Conservation (phyloP, 2,329 filamentous ascomycete genomes). For the Pyricularia pennisetigena region DNA sequence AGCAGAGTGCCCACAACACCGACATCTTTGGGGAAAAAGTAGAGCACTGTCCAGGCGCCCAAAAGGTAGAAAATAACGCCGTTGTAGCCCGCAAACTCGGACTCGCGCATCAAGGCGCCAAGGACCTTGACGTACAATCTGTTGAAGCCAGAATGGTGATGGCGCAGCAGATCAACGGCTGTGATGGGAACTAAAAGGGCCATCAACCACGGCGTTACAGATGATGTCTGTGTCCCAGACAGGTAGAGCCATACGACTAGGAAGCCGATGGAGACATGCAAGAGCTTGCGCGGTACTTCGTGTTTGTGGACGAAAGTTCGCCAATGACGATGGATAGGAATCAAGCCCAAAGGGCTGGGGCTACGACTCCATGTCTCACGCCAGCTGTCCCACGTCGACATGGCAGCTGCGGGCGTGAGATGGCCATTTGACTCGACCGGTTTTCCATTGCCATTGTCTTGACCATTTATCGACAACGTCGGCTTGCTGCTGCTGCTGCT, state of each 20-base stretch:
- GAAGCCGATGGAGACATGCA: conserved; percentile 96
- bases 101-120: conserved; percentile 93
- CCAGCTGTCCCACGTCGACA: conserved; percentile 58
- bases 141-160: conserved; percentile 74
- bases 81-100: conserved; percentile 88
- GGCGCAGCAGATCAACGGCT: conserved; percentile 70
- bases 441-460: conserved; percentile 11
- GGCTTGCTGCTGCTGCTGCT: background rate
- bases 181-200: conserved; percentile 75
- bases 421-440: conserved; percentile 47
- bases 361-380: conserved; percentile 73
- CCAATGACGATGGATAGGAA: conserved; percentile 91
- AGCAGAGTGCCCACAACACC: conserved; percentile 82
- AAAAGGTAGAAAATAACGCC: conserved; percentile 95
- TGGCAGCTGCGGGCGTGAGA: conserved; percentile 54
- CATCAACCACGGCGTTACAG: conserved; percentile 80
- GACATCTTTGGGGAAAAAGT: conserved; percentile 87
- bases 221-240: conserved; percentile 62
- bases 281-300: conserved; percentile 85
- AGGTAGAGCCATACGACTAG: conserved; percentile 80
- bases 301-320: conserved; percentile 89
- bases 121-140: conserved; percentile 74
- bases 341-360: conserved; percentile 85
- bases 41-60: conserved; percentile 77
- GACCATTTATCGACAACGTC: conserved; percentile 15